phyloP scores from a whole-genome alignment of 148 eudicot genomes.

The Rhododendron ovatum region DNA sequence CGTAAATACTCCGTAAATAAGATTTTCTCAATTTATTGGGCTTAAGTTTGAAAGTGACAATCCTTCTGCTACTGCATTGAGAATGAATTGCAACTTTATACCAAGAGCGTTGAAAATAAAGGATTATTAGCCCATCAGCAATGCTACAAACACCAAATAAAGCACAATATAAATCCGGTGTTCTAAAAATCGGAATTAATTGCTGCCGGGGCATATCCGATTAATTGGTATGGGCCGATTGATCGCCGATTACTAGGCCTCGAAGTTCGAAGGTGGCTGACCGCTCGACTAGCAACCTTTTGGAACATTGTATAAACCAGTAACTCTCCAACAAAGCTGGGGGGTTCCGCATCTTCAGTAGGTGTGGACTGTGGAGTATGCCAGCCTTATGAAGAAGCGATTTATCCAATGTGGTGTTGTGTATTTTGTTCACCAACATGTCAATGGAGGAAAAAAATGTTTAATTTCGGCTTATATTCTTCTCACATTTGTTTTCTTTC shows the following conservation, averaged over 20 bases:
- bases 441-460: background rate
- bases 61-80: background rate
- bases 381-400: background rate
- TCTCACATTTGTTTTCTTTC: background rate
- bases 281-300: no score
- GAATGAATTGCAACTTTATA: background rate
- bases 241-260: no score
- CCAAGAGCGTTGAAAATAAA: background rate
- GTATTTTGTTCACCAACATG: background rate
- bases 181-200: no score
- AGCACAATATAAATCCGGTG: background rate
- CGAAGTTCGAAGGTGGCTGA: no score
- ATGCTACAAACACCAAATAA: background rate
- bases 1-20: no score
- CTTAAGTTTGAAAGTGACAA: background rate
- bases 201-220: no score
- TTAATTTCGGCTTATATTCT: background rate
- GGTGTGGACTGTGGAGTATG: background rate
- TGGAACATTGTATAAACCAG: background rate
- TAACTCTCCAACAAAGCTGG: background rate
- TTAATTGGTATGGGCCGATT: no score
- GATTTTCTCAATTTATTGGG: background rate
- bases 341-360: background rate
- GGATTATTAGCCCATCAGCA: background rate
- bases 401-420: background rate